Percentiles rank a stretch among this genome's conserved stretches.
phyloP scores from a whole-genome alignment of 140 eudicot species.

The Oenanthe javanica region DNA sequence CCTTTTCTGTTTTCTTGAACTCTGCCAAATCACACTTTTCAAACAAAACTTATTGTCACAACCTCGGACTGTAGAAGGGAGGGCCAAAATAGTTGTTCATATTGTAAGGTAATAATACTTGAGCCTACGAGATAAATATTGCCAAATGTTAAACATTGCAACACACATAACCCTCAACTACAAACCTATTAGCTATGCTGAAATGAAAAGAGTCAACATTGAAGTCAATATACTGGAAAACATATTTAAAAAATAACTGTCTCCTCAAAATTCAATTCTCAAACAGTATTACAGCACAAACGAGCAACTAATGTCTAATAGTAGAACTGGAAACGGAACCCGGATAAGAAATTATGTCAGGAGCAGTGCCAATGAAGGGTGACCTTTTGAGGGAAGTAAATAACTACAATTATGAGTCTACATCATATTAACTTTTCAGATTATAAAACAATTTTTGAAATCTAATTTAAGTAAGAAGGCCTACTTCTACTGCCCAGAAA shows the following conservation, averaged over 20 bases:
- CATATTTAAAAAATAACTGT: constrained; percentile 23
- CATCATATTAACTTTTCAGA: not conserved
- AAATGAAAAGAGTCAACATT: not conserved
- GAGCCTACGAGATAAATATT: too few species aligned
- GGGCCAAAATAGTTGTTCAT: not conserved
- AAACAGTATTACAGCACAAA: constrained; percentile 5
- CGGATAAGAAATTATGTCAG: not conserved
- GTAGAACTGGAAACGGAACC: constrained; percentile 3
- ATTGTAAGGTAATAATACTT: too few species aligned
- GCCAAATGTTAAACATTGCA: not conserved
- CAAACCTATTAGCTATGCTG: not conserved
- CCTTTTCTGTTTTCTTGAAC: not conserved
- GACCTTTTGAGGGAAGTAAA: constrained; percentile 2
- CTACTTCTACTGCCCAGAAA: constrained; percentile 38
- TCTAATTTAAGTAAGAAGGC: constrained; percentile 19
- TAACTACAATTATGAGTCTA: too few species aligned
- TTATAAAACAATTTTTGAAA: constrained; percentile 22
- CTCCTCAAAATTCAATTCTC: constrained; percentile 32
- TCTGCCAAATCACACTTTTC: not conserved
- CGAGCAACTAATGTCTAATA: not conserved
- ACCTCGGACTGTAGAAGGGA: not conserved
- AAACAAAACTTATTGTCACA: not conserved
- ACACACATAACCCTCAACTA: not conserved
- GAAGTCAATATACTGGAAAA: constrained; percentile 9
- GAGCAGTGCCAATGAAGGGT: constrained; percentile 12